Base-by-base conservation (phyloP, 495 filamentous ascomycete species). In the Neurospora sp. region DNA sequence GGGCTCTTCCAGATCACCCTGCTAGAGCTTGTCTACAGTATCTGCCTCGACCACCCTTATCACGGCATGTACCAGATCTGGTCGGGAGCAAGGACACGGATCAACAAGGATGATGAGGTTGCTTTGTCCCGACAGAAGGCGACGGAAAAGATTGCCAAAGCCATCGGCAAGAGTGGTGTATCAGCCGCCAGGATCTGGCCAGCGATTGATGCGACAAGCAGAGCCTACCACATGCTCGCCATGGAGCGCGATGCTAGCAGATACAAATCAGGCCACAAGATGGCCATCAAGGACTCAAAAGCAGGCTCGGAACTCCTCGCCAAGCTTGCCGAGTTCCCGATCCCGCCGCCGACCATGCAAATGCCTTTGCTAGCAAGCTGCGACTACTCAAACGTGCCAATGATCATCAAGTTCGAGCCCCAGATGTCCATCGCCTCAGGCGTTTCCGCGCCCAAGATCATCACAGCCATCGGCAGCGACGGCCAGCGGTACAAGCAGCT, bases 21-120 rank as follows among this genome's bases (percentile, higher is more conserved):
- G 18, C 89, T 85, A 23, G 81, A 85, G 2, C 82, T 98, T 42
- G 89, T 98, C 16, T 87, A 90, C 73, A 86, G 90, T 12, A 96
- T 98, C 72, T 97, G 94, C 78, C 84, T 85, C 11, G 94, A 99
- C 37, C 96, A 99, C 80, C 96, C 96, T 1, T 96, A 94, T 81
- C 96, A 99, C 77, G 93, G 92, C 48, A 94, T 97, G 90, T 95
- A 98, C 78, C 94, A 98, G 71, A 93, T 99, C 27, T 96, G 93
- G 83, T 90, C 94, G 9, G 90, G 91, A 41, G 90, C 86, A 72
- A 93, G 88, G 77, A 89, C 88, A 20, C 88, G 86, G 76, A 84
- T 85, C 42, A 86, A 85, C 70, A 83, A 88, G 40, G 89, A 92
- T 76, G 95, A 98, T 72, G 88, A 91, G 39, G 85, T 89, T 7